Percentiles rank a stretch among this genome's conserved stretches.
These are phyloP conservation scores for Ceriops decandra DNA, from an alignment of 345 rosid species.

Conservation along the genomic window DNA sequence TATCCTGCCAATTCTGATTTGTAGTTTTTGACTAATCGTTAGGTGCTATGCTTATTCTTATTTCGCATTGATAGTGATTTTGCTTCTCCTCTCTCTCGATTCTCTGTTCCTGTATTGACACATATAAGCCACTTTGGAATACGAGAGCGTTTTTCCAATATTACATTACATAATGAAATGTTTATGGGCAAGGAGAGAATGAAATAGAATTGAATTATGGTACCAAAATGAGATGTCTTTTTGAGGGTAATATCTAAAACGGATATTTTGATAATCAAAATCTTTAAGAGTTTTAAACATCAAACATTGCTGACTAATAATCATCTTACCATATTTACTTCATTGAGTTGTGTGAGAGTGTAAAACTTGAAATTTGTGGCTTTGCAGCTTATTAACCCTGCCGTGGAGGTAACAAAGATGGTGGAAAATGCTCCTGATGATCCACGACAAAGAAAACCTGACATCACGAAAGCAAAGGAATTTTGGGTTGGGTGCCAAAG, in stretches of 20 bases:
- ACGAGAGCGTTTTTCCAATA: no score
- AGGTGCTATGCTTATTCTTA: background rate
- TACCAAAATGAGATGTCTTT: no score
- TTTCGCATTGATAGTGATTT: background rate
- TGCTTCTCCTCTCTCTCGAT: background rate
- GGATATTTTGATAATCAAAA: no score
- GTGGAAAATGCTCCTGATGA: conserved; percentile 94
- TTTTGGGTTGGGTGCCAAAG: conserved; percentile 90
- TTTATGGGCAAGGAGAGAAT: no score
- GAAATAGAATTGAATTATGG: no score
- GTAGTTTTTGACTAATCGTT: background rate
- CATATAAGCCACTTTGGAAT: background rate
- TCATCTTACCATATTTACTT: no score
- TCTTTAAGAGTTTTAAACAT: no score
- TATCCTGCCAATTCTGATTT: background rate
- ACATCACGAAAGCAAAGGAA: conserved; percentile 79
- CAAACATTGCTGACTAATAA: no score
- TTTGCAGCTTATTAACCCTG: conserved; percentile 65
- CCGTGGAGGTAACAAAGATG: conserved; percentile 59
- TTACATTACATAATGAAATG: no score
- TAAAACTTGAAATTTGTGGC: background rate
- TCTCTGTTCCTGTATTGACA: background rate
- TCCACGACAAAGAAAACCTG: conserved; percentile 87
- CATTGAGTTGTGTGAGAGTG: no score
- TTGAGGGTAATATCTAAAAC: no score